A percentile compares a stretch with the other conserved stretches of the same genome.
Conservation (phyloP, 2,329 filamentous ascomycete species). For the Fusarium caatingaense region DNA sequence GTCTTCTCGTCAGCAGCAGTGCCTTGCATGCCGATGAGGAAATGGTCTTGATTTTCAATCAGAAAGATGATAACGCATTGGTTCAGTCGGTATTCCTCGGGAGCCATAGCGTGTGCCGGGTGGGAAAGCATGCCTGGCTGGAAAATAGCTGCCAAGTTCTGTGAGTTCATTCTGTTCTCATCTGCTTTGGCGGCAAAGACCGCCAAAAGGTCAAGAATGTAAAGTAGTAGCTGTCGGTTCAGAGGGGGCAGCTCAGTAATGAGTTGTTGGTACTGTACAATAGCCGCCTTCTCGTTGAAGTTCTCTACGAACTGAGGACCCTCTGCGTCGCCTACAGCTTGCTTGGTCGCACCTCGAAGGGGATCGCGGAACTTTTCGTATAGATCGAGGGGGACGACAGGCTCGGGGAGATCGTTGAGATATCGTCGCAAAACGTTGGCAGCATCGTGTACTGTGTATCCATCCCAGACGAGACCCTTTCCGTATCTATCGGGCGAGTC, state of each 20-base stretch:
- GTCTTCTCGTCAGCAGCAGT: conserved; percentile 94
- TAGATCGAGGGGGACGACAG: conserved; percentile 92
- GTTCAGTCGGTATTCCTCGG: conserved; percentile 91
- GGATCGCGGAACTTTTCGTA: conserved; percentile 93
- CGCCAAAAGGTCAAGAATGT: conserved; percentile 93
- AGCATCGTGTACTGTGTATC: conserved; percentile 98
- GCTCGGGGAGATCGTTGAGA: conserved; percentile 94
- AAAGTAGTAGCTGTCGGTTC: conserved; percentile 92
- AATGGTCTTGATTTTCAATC: conserved; percentile 98
- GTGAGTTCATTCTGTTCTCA: conserved; percentile 95
- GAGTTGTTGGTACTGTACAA: conserved; percentile 84
- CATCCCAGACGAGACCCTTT: conserved; percentile 96
- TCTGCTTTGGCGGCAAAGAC: conserved; percentile 98
- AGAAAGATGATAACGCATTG: conserved; percentile 98
- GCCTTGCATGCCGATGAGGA: conserved; percentile 97
- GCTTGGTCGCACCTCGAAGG: conserved; percentile 76
- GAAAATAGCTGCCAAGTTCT: conserved; percentile 95
- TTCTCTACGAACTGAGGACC: conserved; percentile 76
- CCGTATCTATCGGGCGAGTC: conserved; percentile 96
- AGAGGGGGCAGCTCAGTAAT: conserved; percentile 94
- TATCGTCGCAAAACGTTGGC: conserved; percentile 96
- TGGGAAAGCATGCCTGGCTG: conserved; percentile 97
- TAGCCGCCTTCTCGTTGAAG: conserved; percentile 74
- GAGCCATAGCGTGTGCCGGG: conserved; percentile 93
- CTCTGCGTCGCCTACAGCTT: conserved; percentile 77